A percentile compares a stretch with the other conserved stretches of the same genome.
Conservation (phyloP, 306 rosid species). For the Rosa multiflora region DNA sequence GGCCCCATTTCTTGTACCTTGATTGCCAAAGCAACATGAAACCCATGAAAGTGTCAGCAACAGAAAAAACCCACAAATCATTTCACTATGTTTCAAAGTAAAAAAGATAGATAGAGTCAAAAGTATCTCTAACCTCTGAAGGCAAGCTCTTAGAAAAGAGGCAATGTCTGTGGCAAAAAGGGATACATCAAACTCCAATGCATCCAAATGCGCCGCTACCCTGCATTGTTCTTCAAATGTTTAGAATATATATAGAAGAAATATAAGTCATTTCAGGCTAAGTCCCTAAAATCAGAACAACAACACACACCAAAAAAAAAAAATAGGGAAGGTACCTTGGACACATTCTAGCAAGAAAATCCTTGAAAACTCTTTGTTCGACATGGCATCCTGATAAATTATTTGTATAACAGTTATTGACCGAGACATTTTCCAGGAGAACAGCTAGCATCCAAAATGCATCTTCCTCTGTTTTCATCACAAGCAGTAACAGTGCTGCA, state of each 20-base stretch:
- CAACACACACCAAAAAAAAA: neutral
- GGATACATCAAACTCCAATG: constrained; percentile 88
- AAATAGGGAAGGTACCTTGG: constrained; percentile 56
- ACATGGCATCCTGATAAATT: constrained; percentile 99
- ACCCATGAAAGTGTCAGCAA: constrained; percentile 27
- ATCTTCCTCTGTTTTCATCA: constrained; percentile 98
- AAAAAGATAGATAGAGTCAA: constrained; percentile 1
- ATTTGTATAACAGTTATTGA: constrained; percentile 87
- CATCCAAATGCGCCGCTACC: constrained; percentile 81
- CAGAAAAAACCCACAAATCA: constrained; percentile 10
- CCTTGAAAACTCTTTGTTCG: constrained; percentile 96
- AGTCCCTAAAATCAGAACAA: neutral
- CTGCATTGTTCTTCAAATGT: constrained; percentile 53
- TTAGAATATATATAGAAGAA: constrained; percentile 30
- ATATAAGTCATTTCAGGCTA: neutral
- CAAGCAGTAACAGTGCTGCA: constrained; percentile 91
- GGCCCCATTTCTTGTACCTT: no score
- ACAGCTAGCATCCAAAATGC: constrained; percentile 99
- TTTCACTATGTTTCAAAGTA: constrained; percentile 10
- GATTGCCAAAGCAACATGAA: no score
- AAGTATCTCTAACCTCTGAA: constrained; percentile 68
- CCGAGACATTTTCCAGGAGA: constrained; percentile 88
- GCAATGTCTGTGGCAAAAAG: constrained; percentile 97
- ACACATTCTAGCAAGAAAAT: constrained; percentile 74
- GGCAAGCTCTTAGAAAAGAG: constrained; percentile 93